Base-by-base conservation (phyloP, 768 basidiomycete species). In the Naematelia encephala region DNA sequence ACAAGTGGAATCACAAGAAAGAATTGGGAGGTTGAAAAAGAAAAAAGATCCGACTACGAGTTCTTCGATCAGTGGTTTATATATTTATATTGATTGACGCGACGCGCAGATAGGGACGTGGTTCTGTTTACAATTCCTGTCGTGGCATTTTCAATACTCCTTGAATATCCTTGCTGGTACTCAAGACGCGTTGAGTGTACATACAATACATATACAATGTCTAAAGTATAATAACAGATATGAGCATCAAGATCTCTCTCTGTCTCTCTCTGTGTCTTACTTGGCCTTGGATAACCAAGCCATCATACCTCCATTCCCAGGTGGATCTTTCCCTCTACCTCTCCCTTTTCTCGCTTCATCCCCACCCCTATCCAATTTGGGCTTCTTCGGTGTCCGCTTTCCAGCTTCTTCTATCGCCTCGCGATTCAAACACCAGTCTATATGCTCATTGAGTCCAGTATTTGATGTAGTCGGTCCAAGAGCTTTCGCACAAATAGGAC, bases 391-490 rank as follows among this genome's bases (percentile, higher is more conserved):
- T 5, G 62, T 63, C 14, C 25, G 56, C 60, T 60, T 60, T 19
- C 54, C 56, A 4, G 67, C 68, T 44, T 88, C 83, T 59, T 82
- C 78, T 61, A 94, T 91, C 1, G 85, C 87, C 22, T 82, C 83
- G 58, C 84, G 84, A 72, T 89, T 92, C 51, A 96, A 76, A 70
- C 92, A 96, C 68, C 86, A 88, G 75, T 96, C 91, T 45, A 96
- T 82, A 68, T 96, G 91, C n/a, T 84, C 80, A 70, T 96, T 94
- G 29, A 96, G 77, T 3, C 83, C 86, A 49, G 82, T 80, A 71
- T 96, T 96, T 73, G 90, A 85, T 0, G 82, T 84, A 60, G 56
- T 59, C 1, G 66, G 51, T 34, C 82, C 78, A 54, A 91, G 73
- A 12, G 77, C 73, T 70, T 83, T 85, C 23, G 77, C 72, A 67